Evolutionary conservation across 2,329 filamentous ascomycete genomes (phyloP).

Genomic region (Scleromitrula shiraiana): DNA sequence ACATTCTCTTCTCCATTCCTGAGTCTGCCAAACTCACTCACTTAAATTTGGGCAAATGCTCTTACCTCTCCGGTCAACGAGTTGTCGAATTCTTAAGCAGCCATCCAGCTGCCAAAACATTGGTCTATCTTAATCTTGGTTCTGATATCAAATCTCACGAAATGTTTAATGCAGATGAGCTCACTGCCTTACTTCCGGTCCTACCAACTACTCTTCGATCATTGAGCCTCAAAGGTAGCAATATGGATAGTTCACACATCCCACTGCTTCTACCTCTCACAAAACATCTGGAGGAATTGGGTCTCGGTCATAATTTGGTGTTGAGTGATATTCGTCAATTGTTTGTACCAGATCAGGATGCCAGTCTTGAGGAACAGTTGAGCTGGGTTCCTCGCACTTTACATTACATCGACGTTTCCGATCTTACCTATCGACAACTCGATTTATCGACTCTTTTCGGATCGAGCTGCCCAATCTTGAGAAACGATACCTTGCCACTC

Average conservation of each 20-base stretch:
- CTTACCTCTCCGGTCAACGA: conserved; percentile 54
- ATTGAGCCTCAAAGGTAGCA: conserved; percentile 67
- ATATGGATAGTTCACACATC: conserved; percentile 58
- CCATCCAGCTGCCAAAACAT: conserved; percentile 59
- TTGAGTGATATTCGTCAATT: conserved; percentile 47
- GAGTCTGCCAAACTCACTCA: conserved; percentile 66
- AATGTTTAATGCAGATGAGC: conserved; percentile 57
- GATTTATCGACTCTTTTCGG: conserved; percentile 47
- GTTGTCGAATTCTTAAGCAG: conserved; percentile 64
- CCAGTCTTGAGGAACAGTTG: conserved; percentile 30
- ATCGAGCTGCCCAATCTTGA: conserved; percentile 48
- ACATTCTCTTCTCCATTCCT: conserved; percentile 62
- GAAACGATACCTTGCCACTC: conserved; percentile 54
- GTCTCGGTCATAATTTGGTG: conserved; percentile 60
- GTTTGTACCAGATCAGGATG: conserved; percentile 21
- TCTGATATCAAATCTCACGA: conserved; percentile 66
- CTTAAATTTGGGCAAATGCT: conserved; percentile 71
- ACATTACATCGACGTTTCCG: conserved; percentile 70
- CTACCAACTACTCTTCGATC: conserved; percentile 63
- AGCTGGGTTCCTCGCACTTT: conserved; percentile 51
- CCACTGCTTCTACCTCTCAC: conserved; percentile 55
- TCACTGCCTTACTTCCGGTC: conserved; percentile 55
- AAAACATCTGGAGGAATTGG: conserved; percentile 69
- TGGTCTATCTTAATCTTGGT: conserved; percentile 67
- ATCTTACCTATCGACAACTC: conserved; percentile 54